Percentiles rank a stretch among this genome's conserved stretches.
phyloP scores from a whole-genome alignment of 192 early-diverging fungal genomes.

The Coemansia sp. region DNA sequence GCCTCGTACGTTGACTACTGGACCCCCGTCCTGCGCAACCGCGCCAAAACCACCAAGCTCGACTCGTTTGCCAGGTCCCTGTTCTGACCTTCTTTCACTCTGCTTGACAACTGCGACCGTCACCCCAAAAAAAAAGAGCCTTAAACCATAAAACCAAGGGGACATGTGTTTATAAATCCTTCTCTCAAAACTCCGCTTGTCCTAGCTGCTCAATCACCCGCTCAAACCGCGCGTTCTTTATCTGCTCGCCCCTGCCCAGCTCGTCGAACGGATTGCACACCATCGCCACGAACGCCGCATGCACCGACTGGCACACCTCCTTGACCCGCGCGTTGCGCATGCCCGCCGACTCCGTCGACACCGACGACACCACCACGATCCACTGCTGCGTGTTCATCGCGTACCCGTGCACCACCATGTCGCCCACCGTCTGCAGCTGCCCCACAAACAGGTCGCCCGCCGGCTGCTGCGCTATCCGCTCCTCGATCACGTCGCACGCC shows the following conservation, averaged over 20 bases:
- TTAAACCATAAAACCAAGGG: too few species aligned
- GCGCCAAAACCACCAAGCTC: conserved; percentile 6
- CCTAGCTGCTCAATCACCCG: conserved; percentile 2
- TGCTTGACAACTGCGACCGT: neutral
- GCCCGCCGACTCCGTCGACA: conserved; percentile 73
- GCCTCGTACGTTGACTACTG: conserved; percentile 7
- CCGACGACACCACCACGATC: conserved; percentile 62
- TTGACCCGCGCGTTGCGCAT: conserved; percentile 65
- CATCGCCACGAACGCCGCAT: conserved; percentile 73
- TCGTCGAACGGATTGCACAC: conserved; percentile 88
- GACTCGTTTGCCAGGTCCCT: conserved; percentile 30
- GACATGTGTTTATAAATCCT: too few species aligned
- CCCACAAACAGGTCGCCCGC: conserved; percentile 79
- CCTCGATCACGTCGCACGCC: conserved; percentile 83
- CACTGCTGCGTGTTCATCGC: conserved; percentile 84
- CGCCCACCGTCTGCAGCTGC: conserved; percentile 82
- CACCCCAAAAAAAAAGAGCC: too few species aligned
- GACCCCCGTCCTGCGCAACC: conserved; percentile 3
- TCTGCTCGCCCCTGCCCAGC: conserved; percentile 40
- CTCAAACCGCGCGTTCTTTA: conserved; percentile 3
- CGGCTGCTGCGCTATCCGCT: conserved; percentile 44
- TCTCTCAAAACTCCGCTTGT: too few species aligned
- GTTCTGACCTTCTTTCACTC: conserved; percentile 9
- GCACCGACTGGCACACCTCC: conserved; percentile 76
- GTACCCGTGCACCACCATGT: conserved; percentile 86